Conservation (phyloP, 768 basidiomycete genomes). For the Tephrocybe rancida region DNA sequence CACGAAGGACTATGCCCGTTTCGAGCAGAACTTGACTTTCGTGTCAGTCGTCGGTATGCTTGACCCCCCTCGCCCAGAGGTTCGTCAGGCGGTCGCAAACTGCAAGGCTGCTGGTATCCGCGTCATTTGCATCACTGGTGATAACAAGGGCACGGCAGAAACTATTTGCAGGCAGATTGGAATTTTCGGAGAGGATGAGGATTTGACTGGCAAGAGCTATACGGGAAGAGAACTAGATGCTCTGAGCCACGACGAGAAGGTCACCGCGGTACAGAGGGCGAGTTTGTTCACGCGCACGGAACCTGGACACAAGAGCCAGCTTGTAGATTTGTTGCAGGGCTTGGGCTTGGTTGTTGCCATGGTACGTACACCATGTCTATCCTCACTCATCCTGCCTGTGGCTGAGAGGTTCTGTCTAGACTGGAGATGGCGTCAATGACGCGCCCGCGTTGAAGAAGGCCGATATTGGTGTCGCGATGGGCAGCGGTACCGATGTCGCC, state of each 20-base stretch:
- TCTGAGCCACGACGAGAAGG: constrained; percentile 77
- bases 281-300: constrained; percentile 93
- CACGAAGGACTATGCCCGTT: constrained; percentile 81
- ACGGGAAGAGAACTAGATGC: constrained; percentile 92
- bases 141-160: constrained; percentile 97
- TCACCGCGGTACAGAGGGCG: constrained; percentile 84
- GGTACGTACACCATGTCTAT: constrained; percentile 42
- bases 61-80: constrained; percentile 96
- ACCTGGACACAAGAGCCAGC: constrained; percentile 91
- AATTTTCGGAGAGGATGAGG: constrained; percentile 85
- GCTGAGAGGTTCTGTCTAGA: constrained; percentile 44
- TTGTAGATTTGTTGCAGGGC: constrained; percentile 92
- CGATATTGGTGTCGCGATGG: constrained; percentile 99
- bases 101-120: constrained; percentile 93
- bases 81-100: constrained; percentile 81
- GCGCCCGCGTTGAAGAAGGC: constrained; percentile 97
- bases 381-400: background rate
- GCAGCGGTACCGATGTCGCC: constrained; percentile 97
- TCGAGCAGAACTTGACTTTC: constrained; percentile 91
- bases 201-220: constrained; percentile 93
- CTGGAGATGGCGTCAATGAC: constrained; percentile 98
- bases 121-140: constrained; percentile 96
- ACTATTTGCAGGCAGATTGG: constrained; percentile 97
- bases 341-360: constrained; percentile 95
- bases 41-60: constrained; percentile 97